A percentile compares a stretch with the other conserved stretches of the same genome.
Evolutionary conservation across 306 rosid species (phyloP).

Genomic region (Dalbergia cochinchinensis): DNA sequence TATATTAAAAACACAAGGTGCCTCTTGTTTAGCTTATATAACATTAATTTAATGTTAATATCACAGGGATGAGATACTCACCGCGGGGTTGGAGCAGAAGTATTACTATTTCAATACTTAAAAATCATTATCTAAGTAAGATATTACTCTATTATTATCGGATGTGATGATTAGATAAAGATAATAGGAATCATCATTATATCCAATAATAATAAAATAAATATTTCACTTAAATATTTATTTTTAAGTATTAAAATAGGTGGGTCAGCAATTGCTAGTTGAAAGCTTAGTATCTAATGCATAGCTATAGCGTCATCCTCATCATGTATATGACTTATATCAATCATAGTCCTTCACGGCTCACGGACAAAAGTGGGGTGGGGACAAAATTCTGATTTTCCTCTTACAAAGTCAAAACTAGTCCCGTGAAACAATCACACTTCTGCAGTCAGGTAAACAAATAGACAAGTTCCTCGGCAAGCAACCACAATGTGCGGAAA

Average conservation of each 20-base stretch:
- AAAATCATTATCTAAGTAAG: no score
- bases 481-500: slow-evolving; percentile 50
- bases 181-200: no score
- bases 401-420: slow-evolving; percentile 48
- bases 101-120: no score
- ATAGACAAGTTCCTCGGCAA: slow-evolving; percentile 31
- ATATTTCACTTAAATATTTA: no score
- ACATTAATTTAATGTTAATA: background rate
- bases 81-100: no score
- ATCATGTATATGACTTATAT: background rate
- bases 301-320: no score
- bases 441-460: slow-evolving; percentile 39
- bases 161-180: no score
- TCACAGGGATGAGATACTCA: background rate
- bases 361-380: slow-evolving; percentile 54
- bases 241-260: no score
- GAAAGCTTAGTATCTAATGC: slow-evolving; percentile 34
- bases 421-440: slow-evolving; percentile 55
- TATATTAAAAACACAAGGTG: background rate
- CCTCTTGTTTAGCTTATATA: slow-evolving; percentile 1
- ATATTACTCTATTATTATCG: no score
- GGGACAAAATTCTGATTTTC: slow-evolving; percentile 50
- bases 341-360: slow-evolving; percentile 26
- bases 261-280: slow-evolving; percentile 17
- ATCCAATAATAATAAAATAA: no score